Conservation (phyloP, 225 moss, liverwort and hornwort genomes). For the Marchantia paleacea region DNA sequence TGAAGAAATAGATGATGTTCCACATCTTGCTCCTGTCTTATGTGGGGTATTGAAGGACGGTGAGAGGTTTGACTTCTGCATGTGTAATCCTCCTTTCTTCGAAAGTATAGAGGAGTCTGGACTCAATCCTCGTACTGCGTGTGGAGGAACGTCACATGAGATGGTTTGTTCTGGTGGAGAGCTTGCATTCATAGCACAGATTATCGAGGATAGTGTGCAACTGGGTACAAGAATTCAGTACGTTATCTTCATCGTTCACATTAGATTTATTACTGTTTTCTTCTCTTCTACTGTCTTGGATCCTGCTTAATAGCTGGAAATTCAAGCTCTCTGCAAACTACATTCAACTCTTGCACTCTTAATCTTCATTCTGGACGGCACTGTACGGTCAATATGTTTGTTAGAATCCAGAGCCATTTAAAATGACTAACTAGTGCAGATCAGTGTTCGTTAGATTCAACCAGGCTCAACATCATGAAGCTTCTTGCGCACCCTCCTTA, state of each 20-base stretch:
- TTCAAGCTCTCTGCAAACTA: no score
- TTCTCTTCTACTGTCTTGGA: no score
- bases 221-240: constrained; percentile 77
- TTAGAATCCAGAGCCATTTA: no score
- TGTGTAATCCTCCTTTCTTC: constrained; percentile 99
- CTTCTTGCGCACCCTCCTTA: no score
- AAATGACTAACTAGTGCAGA: no score
- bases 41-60: constrained; percentile 58
- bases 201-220: constrained; percentile 70
- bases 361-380: no score
- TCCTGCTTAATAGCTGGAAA: no score
- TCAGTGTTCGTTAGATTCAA: no score
- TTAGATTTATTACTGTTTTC: neutral
- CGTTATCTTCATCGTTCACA: constrained; percentile 25
- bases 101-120: constrained; percentile 77
- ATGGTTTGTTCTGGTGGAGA: constrained; percentile 99
- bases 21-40: constrained; percentile 41
- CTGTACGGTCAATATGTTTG: no score
- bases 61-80: constrained; percentile 91
- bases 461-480: no score
- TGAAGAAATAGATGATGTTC: neutral
- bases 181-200: constrained; percentile 66
- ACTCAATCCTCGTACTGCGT: constrained; percentile 87
- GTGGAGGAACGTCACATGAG: constrained; percentile 81
- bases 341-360: no score